These are phyloP conservation scores for Pseudonectria buxi DNA, from an alignment of 2,329 filamentous ascomycete genomes.

Conservation along the genomic window DNA sequence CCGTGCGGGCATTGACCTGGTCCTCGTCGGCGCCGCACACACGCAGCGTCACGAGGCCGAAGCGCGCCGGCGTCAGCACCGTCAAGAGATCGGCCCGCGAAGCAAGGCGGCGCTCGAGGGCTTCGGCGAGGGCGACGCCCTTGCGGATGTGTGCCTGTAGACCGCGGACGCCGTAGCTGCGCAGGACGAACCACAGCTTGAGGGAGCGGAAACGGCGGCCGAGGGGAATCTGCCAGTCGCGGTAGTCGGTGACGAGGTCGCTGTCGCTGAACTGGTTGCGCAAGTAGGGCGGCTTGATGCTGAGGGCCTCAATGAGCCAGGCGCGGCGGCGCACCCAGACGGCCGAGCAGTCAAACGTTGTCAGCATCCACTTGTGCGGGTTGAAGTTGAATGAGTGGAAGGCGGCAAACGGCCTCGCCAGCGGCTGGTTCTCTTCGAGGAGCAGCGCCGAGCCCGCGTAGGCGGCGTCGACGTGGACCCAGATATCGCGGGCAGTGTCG, in stretches of 20 bases:
- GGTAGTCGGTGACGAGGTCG: constrained; percentile 86
- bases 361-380: constrained; percentile 95
- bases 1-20: constrained; percentile 61
- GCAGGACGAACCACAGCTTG: constrained; percentile 93
- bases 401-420: constrained; percentile 51
- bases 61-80: constrained; percentile 66
- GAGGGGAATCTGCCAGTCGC: constrained; percentile 95
- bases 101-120: constrained; percentile 57
- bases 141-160: constrained; percentile 66
- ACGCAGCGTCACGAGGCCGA: constrained; percentile 72
- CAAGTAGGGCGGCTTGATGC: constrained; percentile 74
- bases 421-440: constrained; percentile 70
- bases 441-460: constrained; percentile 84
- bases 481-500: constrained; percentile 48
- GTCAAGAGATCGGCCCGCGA: constrained; percentile 63
- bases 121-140: constrained; percentile 62
- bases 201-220: constrained; percentile 80
- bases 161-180: constrained; percentile 72
- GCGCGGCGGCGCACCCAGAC: constrained; percentile 70
- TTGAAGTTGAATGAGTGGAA: constrained; percentile 94
- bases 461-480: constrained; percentile 91
- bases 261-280: constrained; percentile 72
- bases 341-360: constrained; percentile 82
- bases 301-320: constrained; percentile 73
- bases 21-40: constrained; percentile 41